Conservation (phyloP, 331 rosid genomes). For the Malus hybrid region DNA sequence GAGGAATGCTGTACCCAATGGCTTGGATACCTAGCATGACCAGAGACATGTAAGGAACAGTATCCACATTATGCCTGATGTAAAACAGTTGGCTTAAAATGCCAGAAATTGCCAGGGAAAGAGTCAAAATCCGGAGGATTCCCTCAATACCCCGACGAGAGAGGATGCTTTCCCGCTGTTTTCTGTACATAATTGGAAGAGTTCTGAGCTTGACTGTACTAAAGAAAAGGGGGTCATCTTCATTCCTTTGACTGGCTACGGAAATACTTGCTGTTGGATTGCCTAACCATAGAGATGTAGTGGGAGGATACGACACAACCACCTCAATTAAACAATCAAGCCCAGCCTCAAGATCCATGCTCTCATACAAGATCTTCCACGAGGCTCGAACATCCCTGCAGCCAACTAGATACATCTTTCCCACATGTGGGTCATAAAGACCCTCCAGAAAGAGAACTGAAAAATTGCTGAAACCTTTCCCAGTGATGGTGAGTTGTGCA, state of each 20-base stretch:
- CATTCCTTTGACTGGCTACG: constrained; percentile 59
- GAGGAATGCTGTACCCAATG: constrained; percentile 75
- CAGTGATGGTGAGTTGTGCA: constrained; percentile 56
- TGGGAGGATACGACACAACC: constrained; percentile 80
- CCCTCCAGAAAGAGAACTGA: constrained; percentile 76
- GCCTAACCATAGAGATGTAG: constrained; percentile 70
- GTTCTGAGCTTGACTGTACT: constrained; percentile 49
- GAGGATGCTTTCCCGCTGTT: constrained; percentile 69
- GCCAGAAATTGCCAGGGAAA: constrained; percentile 62
- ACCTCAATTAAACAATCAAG: constrained; percentile 73
- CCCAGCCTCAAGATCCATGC: constrained; percentile 74
- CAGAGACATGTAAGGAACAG: constrained; percentile 66
- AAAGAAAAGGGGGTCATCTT: constrained; percentile 62
- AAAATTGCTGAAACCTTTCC: constrained; percentile 43
- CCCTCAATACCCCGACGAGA: constrained; percentile 76
- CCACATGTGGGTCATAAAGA: constrained; percentile 68
- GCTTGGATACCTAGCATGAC: constrained; percentile 79
- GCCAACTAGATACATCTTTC: constrained; percentile 79
- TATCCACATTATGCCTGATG: constrained; percentile 44
- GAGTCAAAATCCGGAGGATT: constrained; percentile 65
- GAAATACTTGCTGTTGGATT: constrained; percentile 61
- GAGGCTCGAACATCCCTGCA: constrained; percentile 84
- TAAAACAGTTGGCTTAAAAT: constrained; percentile 67
- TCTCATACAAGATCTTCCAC: constrained; percentile 53
- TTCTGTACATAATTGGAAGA: constrained; percentile 56